Conservation (phyloP, 108 stramenopile species). For the Nitzschia sp. region DNA sequence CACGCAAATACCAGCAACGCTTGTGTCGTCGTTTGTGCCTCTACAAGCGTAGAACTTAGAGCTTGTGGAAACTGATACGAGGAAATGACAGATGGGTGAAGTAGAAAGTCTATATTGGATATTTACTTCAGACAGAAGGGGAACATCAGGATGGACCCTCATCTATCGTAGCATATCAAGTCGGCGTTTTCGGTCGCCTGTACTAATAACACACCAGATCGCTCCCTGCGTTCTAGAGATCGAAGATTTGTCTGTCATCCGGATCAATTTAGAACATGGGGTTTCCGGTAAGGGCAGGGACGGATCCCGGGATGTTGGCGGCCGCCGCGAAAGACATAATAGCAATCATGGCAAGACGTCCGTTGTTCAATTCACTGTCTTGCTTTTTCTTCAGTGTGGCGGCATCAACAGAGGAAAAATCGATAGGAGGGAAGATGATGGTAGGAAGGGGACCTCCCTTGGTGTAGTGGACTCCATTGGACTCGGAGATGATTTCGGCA, state of each 20-base stretch:
- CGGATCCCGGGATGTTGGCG: conserved; percentile 66
- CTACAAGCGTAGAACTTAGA: no score
- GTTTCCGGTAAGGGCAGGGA: conserved; percentile 63
- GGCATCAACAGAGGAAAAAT: conserved; percentile 73
- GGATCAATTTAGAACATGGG: conserved; percentile 46
- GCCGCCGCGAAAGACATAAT: conserved; percentile 79
- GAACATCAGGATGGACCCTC: not conserved
- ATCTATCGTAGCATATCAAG: not conserved
- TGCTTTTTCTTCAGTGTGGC: conserved; percentile 62
- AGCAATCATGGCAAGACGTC: conserved; percentile 77
- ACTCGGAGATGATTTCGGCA: conserved; percentile 75
- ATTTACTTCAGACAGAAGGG: not conserved
- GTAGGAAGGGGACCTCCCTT: conserved; percentile 77
- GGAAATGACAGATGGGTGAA: not conserved
- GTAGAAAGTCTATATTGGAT: not conserved
- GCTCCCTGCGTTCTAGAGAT: not conserved
- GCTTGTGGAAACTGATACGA: not conserved
- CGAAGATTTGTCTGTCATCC: no score
- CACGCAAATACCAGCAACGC: no score
- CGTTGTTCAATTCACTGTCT: conserved; percentile 59
- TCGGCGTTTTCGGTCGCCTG: not conserved
- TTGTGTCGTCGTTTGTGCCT: no score
- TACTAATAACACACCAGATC: not conserved
- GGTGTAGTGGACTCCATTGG: conserved; percentile 73
- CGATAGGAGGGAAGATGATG: conserved; percentile 86